phyloP scores from a whole-genome alignment of 257 asterid species.

The Rehmannia glutinosa region DNA sequence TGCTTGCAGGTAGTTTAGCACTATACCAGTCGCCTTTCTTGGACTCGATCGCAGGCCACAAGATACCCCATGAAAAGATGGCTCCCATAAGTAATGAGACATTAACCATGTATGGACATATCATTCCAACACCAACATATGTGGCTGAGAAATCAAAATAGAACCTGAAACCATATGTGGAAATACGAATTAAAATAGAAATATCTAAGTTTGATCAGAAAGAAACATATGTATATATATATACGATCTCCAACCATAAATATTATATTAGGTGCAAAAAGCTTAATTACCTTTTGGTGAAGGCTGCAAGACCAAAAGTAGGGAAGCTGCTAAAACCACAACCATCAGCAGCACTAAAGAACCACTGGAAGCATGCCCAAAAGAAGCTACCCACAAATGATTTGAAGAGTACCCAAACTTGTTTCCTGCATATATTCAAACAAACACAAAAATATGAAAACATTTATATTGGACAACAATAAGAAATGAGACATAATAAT shows the following conservation, averaged over 20 bases:
- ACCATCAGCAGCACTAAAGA: slow-evolving; percentile 47
- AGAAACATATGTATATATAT: no score
- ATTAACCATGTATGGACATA: slow-evolving; percentile 68
- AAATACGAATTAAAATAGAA: no score
- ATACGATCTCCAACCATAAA: no score
- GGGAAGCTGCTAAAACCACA: slow-evolving; percentile 79
- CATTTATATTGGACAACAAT: no score
- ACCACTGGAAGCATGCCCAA: slow-evolving; percentile 71
- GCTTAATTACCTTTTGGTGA: slow-evolving; percentile 22
- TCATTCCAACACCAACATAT: slow-evolving; percentile 78
- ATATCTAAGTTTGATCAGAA: no score
- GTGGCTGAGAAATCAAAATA: slow-evolving; percentile 69
- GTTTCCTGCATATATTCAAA: slow-evolving; percentile 40
- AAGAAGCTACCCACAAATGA: slow-evolving; percentile 49
- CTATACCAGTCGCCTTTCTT: slow-evolving; percentile 57
- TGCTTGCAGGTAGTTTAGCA: slow-evolving; percentile 19
- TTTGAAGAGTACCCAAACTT: slow-evolving; percentile 59
- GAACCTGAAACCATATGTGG: slow-evolving; percentile 34
- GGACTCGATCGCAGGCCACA: slow-evolving; percentile 55
- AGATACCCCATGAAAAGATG: slow-evolving; percentile 55
- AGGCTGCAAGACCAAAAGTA: slow-evolving; percentile 72
- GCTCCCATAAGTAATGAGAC: slow-evolving; percentile 57
- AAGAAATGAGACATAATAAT: no score
- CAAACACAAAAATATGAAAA: neutral
- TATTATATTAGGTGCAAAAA: no score